A percentile compares a stretch with the other conserved stretches of the same genome.
phyloP scores from a whole-genome alignment of 495 filamentous ascomycete species.

The Aspergillus heteromorphus region DNA sequence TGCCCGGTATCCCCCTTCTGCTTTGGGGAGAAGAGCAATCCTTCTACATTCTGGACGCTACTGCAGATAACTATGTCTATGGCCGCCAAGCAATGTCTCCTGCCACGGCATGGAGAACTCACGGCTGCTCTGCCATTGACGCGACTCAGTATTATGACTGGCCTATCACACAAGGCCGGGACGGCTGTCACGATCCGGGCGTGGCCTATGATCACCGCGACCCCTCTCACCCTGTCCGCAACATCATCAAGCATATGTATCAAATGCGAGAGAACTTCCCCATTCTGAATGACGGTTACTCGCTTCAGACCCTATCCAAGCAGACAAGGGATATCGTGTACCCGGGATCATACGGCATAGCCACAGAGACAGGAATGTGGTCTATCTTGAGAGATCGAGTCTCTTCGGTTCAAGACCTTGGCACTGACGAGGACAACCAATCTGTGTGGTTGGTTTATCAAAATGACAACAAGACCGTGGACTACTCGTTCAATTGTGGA shows the following conservation, averaged over 20 bases:
- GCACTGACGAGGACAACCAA: conserved; percentile 41
- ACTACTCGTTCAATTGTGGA: conserved; percentile 57
- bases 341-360: conserved; percentile 47
- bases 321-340: conserved; percentile 48
- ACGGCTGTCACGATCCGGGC: conserved; percentile 55
- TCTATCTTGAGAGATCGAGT: conserved; percentile 52
- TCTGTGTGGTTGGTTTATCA: conserved; percentile 64
- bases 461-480: conserved; percentile 53
- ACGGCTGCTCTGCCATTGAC: conserved; percentile 60
- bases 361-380: conserved; percentile 65
- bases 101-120: conserved; percentile 60
- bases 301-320: conserved; percentile 55
- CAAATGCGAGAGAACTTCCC: conserved; percentile 54
- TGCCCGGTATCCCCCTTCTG: conserved; percentile 63
- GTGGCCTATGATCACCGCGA: conserved; percentile 65
- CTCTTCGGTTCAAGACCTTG: conserved; percentile 47
- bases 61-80: conserved; percentile 65
- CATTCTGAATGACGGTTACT: conserved; percentile 60
- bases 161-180: conserved; percentile 49
- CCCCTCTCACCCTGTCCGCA: conserved; percentile 60
- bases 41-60: conserved; percentile 62
- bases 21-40: conserved; percentile 69
- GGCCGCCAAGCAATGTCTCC: conserved; percentile 65
- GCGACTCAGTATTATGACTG: conserved; percentile 54
- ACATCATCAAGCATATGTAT: conserved; percentile 64